Base-by-base conservation (phyloP, 345 rosid species). In the Eutrema heterophyllum region DNA sequence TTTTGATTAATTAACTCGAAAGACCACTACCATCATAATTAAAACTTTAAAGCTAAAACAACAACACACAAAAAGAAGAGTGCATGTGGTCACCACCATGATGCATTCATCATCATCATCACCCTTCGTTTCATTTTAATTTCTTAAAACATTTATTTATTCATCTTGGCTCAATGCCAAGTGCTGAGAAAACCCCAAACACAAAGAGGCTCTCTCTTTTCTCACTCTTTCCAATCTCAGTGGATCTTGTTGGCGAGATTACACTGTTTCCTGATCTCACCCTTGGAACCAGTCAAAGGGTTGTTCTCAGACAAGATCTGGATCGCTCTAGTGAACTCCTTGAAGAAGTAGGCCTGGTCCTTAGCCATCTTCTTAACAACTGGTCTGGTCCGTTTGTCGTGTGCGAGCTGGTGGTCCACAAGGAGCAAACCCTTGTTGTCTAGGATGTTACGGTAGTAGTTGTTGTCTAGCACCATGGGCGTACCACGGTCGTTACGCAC, bases 401-500 rank as follows among this genome's bases (percentile, higher is more conserved):
- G 83, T 68, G 96, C 97, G 21, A 94, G 87, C 50, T 89, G 94
- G 62, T 94, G 98, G 83, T 94, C 98, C 59, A 94, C 98, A 3
- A 86, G 76, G 61, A 94, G 67, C 82, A 91, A 64, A 7, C 96
- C 98, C 85, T 94, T 94, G 83, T 86, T 91, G 87, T 91, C 97
- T 81, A 94, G 71, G 8, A 94, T 88, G 86, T 94, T 94, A 51
- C 93, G 88, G 85, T 94, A 94, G 83, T 91, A 91, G 78, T 94
- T 91, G 90, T 94, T 94, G 84, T 94, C 98, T 30, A 94, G 79
- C 0, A 82, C 61, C 98, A 93, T 93, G 53, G 97, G 98, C 0
- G 98, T 93, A 18, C 98, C 97, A 1, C 96, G 81, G 86, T 94
- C 98, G 39, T 94, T 94, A 73, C 98, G 87, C 77, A 94, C 98